Evolutionary conservation across 2,329 filamentous ascomycete species (phyloP), one percentile per base, ranked within the genome.

Genomic region (Zymoseptoria ardabiliae): DNA sequence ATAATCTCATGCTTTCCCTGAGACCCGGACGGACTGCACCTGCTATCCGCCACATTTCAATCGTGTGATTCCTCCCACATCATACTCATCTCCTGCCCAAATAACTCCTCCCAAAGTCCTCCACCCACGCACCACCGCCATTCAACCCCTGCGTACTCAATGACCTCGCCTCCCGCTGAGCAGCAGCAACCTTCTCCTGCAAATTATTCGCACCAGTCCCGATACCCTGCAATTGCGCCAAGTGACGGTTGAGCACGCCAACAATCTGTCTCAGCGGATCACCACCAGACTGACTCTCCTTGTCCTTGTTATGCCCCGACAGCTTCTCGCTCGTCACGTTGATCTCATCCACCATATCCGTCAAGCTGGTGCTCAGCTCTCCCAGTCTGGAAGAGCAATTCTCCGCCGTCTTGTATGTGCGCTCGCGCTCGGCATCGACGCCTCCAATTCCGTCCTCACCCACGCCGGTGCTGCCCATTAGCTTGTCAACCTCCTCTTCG

Each of bases 311-410:
- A 81, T 86, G 63, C 23, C 59, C 64, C 4, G 63, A 93, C 65
- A 99, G 78, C 22, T 87, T 91, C 57, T 89, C 84, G n/a, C 90
- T 94, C 63, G 95, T 93, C 67, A 87, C 85, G 73, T 99, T 99
- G 72, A 99, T 96, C 76, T 97, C 94, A 72, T 96, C 92, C 68
- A 99, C 96, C 91, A 99, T 97, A 77, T 91, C 93, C 53, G 85
- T 86, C 63, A 99, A 80, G 72, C 96, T 91, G 72, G 91, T 90
- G 71, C 91, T 91, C 85, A 97, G 95, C 68, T 96, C 91, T 59
- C 96, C 92, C 65, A 99, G 80, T 65, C 90, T 86, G 71, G 96
- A 90, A 10, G 91, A 91, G 65, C 97, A 82, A 75, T 91, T 94
- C 80, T 99, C 94, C 1, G 94, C 94, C 56, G 95, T 80, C 81